A percentile compares a stretch with the other conserved stretches of the same genome.
phyloP scores from a whole-genome alignment of 768 basidiomycete genomes.

The Rubroboletus pulcherrimus region DNA sequence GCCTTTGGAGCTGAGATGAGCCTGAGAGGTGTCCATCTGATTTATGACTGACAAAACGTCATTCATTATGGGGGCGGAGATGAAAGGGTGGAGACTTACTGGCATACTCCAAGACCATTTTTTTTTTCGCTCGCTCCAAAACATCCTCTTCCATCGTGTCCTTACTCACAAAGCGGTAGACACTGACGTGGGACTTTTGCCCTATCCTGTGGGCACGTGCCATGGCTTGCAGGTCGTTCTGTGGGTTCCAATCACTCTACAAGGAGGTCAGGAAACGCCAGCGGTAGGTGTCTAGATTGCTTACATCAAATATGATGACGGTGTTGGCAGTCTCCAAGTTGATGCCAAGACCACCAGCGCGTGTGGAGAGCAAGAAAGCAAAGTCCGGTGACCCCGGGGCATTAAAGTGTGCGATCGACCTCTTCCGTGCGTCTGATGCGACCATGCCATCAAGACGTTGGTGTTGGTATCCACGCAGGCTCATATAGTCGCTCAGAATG shows the following conservation, averaged over 20 bases:
- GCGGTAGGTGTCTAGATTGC: constrained; percentile 27
- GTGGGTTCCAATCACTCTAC: constrained; percentile 97
- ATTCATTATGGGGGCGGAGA: constrained; percentile 10
- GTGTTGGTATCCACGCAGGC: constrained; percentile 81
- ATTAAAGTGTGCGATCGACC: constrained; percentile 97
- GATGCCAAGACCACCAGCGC: constrained; percentile 96
- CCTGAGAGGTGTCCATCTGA: constrained; percentile 99
- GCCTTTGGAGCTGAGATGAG: constrained; percentile 84
- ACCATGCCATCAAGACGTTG: constrained; percentile 97
- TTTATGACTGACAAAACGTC: constrained; percentile 77
- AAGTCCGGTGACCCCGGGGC: constrained; percentile 91
- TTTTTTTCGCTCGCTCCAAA: constrained; percentile 95
- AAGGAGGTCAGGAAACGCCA: constrained; percentile 11
- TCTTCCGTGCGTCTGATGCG: constrained; percentile 87
- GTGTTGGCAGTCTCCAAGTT: constrained; percentile 99
- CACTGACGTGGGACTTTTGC: constrained; percentile 97
- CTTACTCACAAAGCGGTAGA: constrained; percentile 97
- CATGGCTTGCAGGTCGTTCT: constrained; percentile 99
- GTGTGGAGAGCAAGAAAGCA: constrained; percentile 92
- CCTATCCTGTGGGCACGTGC: constrained; percentile 98
- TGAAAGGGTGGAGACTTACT: constrained; percentile 57
- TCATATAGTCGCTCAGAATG: constrained; percentile 97
- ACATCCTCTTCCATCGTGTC: constrained; percentile 99
- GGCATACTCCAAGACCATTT: constrained; percentile 99
- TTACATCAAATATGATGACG: constrained; percentile 96